Evolutionary conservation across 2,329 filamentous ascomycete genomes (phyloP).

Genomic region (Paraphaeosphaeria minitans): DNA sequence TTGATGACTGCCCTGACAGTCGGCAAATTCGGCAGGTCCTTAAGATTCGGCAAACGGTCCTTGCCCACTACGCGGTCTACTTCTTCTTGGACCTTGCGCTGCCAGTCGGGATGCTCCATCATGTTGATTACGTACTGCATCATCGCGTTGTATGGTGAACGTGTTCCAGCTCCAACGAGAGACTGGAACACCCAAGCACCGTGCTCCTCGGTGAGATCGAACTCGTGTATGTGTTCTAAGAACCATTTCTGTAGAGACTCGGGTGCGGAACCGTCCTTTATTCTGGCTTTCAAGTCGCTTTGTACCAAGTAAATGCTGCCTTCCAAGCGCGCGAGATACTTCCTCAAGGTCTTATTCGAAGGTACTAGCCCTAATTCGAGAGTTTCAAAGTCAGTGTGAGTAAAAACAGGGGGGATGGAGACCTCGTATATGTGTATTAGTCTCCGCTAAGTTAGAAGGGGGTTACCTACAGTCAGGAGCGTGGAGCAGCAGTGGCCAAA

Average conservation of each 20-base stretch:
- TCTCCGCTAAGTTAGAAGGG: too few species aligned
- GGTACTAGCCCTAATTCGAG: not conserved
- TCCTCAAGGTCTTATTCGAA: not conserved
- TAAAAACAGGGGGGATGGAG: too few species aligned
- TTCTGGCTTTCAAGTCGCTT: not conserved
- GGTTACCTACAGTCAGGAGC: not conserved
- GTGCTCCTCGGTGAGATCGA: not conserved
- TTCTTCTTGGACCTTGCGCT: slow-evolving; percentile 4
- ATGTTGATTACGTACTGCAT: not conserved
- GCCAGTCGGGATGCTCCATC: slow-evolving; percentile 1
- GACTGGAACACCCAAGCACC: not conserved
- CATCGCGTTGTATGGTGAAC: slow-evolving; percentile 1
- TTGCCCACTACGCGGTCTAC: not conserved
- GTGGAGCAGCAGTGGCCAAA: not conserved
- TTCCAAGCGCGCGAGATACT: not conserved
- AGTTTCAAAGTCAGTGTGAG: too few species aligned
- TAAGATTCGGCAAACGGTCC: not conserved
- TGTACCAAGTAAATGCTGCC: not conserved
- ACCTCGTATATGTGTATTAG: too few species aligned
- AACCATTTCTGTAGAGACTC: slow-evolving; percentile 1
- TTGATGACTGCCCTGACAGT: slow-evolving; percentile 1
- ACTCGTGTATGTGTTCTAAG: not conserved
- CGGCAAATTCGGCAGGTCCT: not conserved
- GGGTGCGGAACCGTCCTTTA: not conserved
- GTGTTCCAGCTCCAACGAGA: not conserved